Percentiles rank a stretch among this genome's conserved stretches.
Conservation (phyloP, 176 grass and related monocot genomes). For the Avena sativa region DNA sequence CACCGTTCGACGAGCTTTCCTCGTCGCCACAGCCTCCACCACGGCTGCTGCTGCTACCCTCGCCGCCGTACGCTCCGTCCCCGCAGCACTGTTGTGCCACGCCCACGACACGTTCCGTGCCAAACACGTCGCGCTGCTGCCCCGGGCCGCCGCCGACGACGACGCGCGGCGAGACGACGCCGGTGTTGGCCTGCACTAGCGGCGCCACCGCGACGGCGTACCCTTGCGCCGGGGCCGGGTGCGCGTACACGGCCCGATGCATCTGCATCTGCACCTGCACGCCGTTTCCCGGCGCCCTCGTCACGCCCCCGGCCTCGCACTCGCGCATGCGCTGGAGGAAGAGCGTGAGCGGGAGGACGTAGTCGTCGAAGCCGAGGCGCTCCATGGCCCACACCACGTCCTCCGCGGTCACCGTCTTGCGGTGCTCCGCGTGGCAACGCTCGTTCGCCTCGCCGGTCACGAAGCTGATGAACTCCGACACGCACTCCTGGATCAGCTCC, state of each 20-base stretch:
- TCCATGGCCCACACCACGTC: conserved; percentile 79
- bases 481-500: conserved; percentile 76
- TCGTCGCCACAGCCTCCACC: neutral
- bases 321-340: conserved; percentile 59
- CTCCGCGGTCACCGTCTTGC: conserved; percentile 79
- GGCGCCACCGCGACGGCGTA: neutral
- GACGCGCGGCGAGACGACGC: neutral
- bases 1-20: conserved; percentile 29
- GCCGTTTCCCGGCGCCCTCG: neutral
- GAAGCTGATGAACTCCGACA: conserved; percentile 89
- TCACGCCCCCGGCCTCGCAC: conserved; percentile 34
- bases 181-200: too few species aligned
- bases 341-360: conserved; percentile 47
- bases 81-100: neutral
- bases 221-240: neutral
- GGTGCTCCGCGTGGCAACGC: conserved; percentile 67
- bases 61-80: neutral
- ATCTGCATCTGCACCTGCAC: neutral
- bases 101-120: neutral
- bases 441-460: conserved; percentile 81
- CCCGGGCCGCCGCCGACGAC: neutral
- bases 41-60: neutral
- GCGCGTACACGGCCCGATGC: neutral
- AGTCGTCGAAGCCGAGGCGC: conserved; percentile 75
- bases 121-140: neutral